phyloP scores from a whole-genome alignment of 2,329 filamentous ascomycete species.

The Paraphoma chrysanthemicola region DNA sequence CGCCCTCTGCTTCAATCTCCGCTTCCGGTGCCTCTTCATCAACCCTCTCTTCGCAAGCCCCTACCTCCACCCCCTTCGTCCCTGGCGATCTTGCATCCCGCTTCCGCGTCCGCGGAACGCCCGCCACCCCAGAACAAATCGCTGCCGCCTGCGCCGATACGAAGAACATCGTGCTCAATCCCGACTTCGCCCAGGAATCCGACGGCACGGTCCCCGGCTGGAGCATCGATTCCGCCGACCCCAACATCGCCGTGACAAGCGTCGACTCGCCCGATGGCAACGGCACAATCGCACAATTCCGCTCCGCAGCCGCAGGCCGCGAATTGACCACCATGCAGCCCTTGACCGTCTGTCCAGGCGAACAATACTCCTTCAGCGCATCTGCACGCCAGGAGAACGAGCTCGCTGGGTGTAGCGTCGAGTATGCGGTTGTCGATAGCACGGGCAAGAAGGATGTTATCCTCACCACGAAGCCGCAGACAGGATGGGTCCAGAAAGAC shows the following conservation, averaged over 20 bases:
- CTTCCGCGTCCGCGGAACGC: conserved; percentile 10
- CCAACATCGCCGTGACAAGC: conserved; percentile 24
- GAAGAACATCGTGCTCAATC: conserved; percentile 35
- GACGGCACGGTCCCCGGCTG: conserved; percentile 27
- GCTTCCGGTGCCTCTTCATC: background rate
- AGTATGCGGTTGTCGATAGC: conserved; percentile 22
- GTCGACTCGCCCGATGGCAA: conserved; percentile 6
- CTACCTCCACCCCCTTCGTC: background rate
- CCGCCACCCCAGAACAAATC: conserved; percentile 34
- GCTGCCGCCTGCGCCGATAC: conserved; percentile 30
- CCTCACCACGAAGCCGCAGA: conserved; percentile 22
- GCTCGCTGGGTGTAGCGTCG: conserved; percentile 24
- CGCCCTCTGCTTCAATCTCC: background rate
- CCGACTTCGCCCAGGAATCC: conserved; percentile 26
- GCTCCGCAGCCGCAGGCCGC: conserved; percentile 26
- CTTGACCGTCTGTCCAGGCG: conserved; percentile 35
- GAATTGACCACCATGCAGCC: conserved; percentile 30
- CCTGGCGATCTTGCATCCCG: background rate
- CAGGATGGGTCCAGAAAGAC: conserved; percentile 13
- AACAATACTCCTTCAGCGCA: conserved; percentile 23
- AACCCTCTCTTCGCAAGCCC: background rate
- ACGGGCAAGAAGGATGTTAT: conserved; percentile 7
- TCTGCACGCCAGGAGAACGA: conserved; percentile 21
- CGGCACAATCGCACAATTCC: conserved; percentile 28
- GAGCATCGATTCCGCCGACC: conserved; percentile 22